A percentile compares a stretch with the other conserved stretches of the same genome.
Evolutionary conservation across 2,329 filamentous ascomycete species (phyloP).

Genomic region (Cladosporium velox): DNA sequence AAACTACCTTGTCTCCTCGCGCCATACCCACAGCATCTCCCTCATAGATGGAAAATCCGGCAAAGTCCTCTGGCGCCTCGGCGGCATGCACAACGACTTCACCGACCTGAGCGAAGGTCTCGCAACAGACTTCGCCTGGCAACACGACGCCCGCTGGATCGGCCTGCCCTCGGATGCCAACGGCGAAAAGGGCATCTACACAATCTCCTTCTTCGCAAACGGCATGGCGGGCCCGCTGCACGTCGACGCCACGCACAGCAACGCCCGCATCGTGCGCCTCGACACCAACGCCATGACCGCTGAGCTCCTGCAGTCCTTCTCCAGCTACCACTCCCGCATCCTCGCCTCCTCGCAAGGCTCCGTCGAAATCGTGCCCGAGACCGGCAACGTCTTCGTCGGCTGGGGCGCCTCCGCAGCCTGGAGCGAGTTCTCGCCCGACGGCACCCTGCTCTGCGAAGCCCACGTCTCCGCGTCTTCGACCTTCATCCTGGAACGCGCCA

Average conservation of each 20-base stretch:
- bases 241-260: constrained; percentile 35
- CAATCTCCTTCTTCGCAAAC: constrained; percentile 51
- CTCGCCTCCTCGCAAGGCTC: constrained; percentile 54
- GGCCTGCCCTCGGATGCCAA: constrained; percentile 20
- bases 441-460: constrained; percentile 45
- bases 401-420: constrained; percentile 58
- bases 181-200: constrained; percentile 33
- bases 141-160: constrained; percentile 56
- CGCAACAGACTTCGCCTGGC: constrained; percentile 53
- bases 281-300: constrained; percentile 46
- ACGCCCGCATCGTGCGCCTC: constrained; percentile 46
- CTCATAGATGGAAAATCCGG: constrained; percentile 49
- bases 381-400: constrained; percentile 51
- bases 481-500: constrained; percentile 35
- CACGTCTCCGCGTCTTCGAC: constrained; percentile 41
- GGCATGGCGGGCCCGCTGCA: constrained; percentile 50
- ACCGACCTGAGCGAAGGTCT: constrained; percentile 44
- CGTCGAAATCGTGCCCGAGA: constrained; percentile 51
- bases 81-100: constrained; percentile 50
- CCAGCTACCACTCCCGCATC: constrained; percentile 42
- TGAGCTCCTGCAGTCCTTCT: constrained; percentile 46
- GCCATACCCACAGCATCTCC: constrained; percentile 47
- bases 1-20: constrained; percentile 52
- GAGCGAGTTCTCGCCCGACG: constrained; percentile 49
- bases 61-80: constrained; percentile 54